A percentile compares a stretch with the other conserved stretches of the same genome.
Conservation (phyloP, 2,329 filamentous ascomycete species). For the Diaporthe australafricana region DNA sequence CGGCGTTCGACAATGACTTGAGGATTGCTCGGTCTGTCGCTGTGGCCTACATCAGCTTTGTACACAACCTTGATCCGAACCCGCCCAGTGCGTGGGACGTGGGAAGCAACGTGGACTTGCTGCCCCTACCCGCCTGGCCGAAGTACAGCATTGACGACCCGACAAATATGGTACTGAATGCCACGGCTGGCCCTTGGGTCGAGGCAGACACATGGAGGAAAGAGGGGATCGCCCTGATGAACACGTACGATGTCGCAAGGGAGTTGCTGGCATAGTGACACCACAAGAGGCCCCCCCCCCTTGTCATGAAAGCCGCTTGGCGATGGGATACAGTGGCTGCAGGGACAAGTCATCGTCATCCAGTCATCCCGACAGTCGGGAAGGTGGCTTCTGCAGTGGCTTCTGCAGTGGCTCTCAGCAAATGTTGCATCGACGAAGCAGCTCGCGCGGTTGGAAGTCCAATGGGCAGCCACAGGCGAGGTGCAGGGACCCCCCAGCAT, state of each 20-base stretch:
- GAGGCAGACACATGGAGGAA: conserved; percentile 61
- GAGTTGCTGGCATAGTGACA: conserved; percentile 47
- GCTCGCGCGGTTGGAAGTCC: not conserved
- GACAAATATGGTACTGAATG: conserved; percentile 59
- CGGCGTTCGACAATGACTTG: conserved; percentile 52
- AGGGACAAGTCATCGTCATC: not conserved
- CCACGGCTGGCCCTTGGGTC: conserved; percentile 52
- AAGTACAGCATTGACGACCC: conserved; percentile 51
- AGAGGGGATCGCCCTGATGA: conserved; percentile 58
- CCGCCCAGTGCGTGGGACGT: conserved; percentile 31
- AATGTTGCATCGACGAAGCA: not conserved
- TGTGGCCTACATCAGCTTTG: conserved; percentile 57
- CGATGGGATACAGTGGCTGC: not conserved
- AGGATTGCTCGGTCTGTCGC: conserved; percentile 51
- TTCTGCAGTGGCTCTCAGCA: conserved; percentile 5
- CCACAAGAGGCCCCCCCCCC: not conserved
- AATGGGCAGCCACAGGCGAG: conserved; percentile 3
- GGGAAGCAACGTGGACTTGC: conserved; percentile 40
- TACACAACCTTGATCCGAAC: conserved; percentile 57
- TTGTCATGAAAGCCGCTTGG: not conserved
- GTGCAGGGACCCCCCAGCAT: not conserved
- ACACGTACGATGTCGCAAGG: conserved; percentile 50
- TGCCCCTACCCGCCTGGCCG: conserved; percentile 54
- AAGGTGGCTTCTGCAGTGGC: conserved; percentile 21
- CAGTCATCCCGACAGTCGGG: not conserved